Evolutionary conservation across 495 filamentous ascomycete genomes (phyloP), one percentile per base, ranked within the genome.

Genomic region (Annulohypoxylon maeteangense): DNA sequence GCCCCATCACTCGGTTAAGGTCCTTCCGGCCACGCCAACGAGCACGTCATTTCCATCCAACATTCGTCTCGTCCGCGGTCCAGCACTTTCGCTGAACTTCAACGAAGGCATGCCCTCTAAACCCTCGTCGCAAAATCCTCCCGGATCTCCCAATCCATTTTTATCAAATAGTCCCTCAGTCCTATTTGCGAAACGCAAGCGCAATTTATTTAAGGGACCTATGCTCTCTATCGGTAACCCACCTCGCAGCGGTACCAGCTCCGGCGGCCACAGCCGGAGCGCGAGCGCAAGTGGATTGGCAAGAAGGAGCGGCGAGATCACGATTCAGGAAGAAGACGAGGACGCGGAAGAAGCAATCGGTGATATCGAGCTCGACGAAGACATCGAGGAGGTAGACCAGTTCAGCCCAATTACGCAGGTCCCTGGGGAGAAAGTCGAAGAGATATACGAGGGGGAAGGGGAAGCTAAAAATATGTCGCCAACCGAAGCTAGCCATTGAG

Each of bases 11-110:
- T 97, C 94, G 0, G 89, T 97, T 76, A 98, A 98, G 81, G 92
- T 98, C 14, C 87, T 98, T 3, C 95, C 95, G 2, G 92, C 95
- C 0, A 98, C 95, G 0, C 95, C 95, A 0, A 96, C 92, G 2
- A 80, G 87, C 6, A 86, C 88, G 8, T 80, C 89, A 14, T 97
- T 98, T 75, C 95, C 95, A 0, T 92, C 89, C 44, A 95, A 95
- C 69, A 92, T 97, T 63, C 90, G 95, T 11, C 82, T 97, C 23
- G 92, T 95, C 3, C 87, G 95, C 56, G 89, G 89, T 48, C 82
- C 83, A 0, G 64, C 74, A 2, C 55, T 78, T 7, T 16, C 84
- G 36, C 79, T 78, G 12, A 80, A 80, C 12, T 89, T 87, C 66
- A 88, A 87, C 68, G 88, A 89, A 59, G 79, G 79, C 16, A 75